These are phyloP conservation scores for Plasmodium adleri DNA, from an alignment of 169 alveolate species.

Conservation along the genomic window DNA sequence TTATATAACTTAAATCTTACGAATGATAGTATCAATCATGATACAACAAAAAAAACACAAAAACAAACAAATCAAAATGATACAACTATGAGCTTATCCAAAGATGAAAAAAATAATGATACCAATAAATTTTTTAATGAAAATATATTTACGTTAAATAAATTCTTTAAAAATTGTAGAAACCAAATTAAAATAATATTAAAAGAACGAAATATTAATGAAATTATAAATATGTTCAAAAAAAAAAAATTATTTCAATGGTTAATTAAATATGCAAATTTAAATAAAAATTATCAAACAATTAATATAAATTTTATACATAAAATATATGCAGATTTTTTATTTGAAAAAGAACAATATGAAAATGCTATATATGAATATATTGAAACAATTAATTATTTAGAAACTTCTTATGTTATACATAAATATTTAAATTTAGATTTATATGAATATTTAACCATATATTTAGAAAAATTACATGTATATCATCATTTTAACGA, in stretches of 20 bases:
- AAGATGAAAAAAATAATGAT: constrained; percentile 14
- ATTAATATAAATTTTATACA: constrained; percentile 32
- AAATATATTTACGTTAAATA: constrained; percentile 36
- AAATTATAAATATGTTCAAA: constrained; percentile 56
- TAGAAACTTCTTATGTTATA: constrained; percentile 60
- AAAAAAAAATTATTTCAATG: constrained; percentile 61
- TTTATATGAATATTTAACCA: constrained; percentile 62
- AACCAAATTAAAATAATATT: constrained; percentile 52
- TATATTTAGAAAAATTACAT: constrained; percentile 67
- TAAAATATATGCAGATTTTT: constrained; percentile 67
- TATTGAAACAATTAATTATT: constrained; percentile 48
- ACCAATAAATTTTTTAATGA: constrained; percentile 22
- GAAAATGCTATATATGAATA: constrained; percentile 54
- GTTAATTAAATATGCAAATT: constrained; percentile 41
- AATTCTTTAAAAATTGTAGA: constrained; percentile 43
- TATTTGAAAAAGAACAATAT: constrained; percentile 63
- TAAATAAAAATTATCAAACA: constrained; percentile 42
- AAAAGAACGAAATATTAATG: constrained; percentile 65
- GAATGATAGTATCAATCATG: too few relatives aligned
- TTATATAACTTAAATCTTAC: not conserved
- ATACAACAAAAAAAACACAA: not conserved
- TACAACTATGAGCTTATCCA: too few relatives aligned
- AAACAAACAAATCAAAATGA: constrained; percentile 12
- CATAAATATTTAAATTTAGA: constrained; percentile 70
- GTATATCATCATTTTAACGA: constrained; percentile 42